These are phyloP conservation scores for Naganishia cerealis DNA, from an alignment of 1,284 basidiomycete genomes.

Conservation along the genomic window DNA sequence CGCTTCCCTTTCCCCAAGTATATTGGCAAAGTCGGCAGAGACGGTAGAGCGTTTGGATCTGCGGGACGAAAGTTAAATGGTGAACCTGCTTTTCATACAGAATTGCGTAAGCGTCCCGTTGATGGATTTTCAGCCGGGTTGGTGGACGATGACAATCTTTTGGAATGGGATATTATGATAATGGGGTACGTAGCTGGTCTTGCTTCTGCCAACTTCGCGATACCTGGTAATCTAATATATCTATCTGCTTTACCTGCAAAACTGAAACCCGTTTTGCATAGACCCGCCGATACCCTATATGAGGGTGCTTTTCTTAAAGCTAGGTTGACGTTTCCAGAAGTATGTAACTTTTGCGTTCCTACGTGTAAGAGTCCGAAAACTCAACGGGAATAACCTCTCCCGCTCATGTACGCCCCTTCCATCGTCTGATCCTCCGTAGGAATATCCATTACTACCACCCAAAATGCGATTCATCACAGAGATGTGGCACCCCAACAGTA, in stretches of 20 bases:
- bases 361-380: neutral
- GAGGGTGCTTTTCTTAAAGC: slow-evolving; percentile 93
- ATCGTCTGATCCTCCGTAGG: slow-evolving; percentile 49
- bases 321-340: slow-evolving; percentile 75
- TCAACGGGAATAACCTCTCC: neutral
- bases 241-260: neutral
- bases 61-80: neutral
- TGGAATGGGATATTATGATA: slow-evolving; percentile 90
- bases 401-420: neutral
- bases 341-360: slow-evolving; percentile 36
- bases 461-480: slow-evolving; percentile 93
- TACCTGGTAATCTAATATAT: neutral
- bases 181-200: slow-evolving; percentile 68
- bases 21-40: no score
- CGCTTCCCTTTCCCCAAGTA: no score
- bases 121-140: slow-evolving; percentile 94
- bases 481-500: slow-evolving; percentile 99
- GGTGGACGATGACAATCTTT: slow-evolving; percentile 86
- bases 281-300: slow-evolving; percentile 84
- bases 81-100: slow-evolving; percentile 46
- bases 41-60: neutral
- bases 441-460: slow-evolving; percentile 88
- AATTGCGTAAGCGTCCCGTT: slow-evolving; percentile 83
- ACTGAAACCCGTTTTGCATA: neutral
- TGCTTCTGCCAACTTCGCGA: neutral